Evolutionary conservation across 768 basidiomycete species (phyloP), one percentile per base, ranked within the genome.

Genomic region (Lactifluus pinguis): DNA sequence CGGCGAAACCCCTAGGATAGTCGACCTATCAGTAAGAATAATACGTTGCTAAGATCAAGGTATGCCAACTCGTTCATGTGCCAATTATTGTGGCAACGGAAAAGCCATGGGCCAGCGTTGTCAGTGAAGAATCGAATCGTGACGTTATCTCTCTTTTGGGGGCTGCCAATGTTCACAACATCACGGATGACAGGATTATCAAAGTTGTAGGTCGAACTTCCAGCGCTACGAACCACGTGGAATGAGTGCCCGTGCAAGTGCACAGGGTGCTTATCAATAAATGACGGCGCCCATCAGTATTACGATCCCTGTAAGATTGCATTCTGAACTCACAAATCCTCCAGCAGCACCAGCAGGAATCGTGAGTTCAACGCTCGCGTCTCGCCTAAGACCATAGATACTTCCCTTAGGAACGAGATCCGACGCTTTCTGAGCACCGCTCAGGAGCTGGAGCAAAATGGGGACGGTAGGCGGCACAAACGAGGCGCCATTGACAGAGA

Each of bases 321-420:
- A 8, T 15, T 1, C 4, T 3, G 6, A n/a, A 30, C 60, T 55
- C 34, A 61, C 60, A 8, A 54, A 54, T n/a, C 53, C 59, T 6
- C 30, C 59, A 3, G 5, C 1, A 2, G 25, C 41, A 21, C 39
- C 42, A 13, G 1, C 47, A 49, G 57, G 57, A 15, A 59, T 59
- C 34, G 71, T 71, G 19, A 81, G 67, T 63, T 81, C 80, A n/a
- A 81, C 76, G 53, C 68, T 77, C 61, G 63, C 76, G 62, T 82
- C 77, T 11, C 67, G 71, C 0, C 79, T 78, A 15, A 85, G 69
- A 8, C 70, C 62, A 62, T 79, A 80, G 10, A 84, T 72, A 13
- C 73, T 74, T 2, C 80, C 82, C 0, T 53, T 19, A 0, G 82
- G 84, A 36, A 84, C 68, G 17, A 86, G 72, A 1, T 79, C 74